Evolutionary conservation across 2,329 filamentous ascomycete genomes (phyloP).

Genomic region (Diplodia seriata): DNA sequence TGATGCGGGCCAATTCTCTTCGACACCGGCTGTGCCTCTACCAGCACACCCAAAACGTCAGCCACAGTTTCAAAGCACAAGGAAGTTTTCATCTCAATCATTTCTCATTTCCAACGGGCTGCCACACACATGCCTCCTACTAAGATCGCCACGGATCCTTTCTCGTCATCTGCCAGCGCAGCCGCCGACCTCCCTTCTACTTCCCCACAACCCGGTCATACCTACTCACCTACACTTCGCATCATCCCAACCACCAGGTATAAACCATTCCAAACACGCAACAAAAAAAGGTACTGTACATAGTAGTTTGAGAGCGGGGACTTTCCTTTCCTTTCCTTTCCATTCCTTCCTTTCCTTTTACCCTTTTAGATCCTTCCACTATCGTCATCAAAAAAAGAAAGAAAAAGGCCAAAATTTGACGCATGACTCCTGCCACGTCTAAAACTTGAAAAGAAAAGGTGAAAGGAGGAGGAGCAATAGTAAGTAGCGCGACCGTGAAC

Average conservation of each 20-base stretch:
- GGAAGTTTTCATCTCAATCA: slow-evolving; percentile 6
- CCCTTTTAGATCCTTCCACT: slow-evolving; percentile 1
- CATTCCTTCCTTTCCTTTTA: neutral
- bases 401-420: neutral
- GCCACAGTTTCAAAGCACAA: neutral
- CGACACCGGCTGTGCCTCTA: too few species aligned
- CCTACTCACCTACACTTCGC: neutral
- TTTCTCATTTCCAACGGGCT: slow-evolving; percentile 11
- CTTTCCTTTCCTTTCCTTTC: slow-evolving; percentile 6
- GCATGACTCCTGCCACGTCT: slow-evolving; percentile 10
- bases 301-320: slow-evolving; percentile 26
- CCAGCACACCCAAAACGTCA: neutral
- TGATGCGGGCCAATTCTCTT: too few species aligned
- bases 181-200: neutral
- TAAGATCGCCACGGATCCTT: neutral
- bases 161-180: neutral
- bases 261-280: slow-evolving; percentile 4
- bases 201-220: neutral
- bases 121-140: neutral
- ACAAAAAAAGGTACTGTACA: slow-evolving; percentile 20
- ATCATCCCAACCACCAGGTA: slow-evolving; percentile 7
- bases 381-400: slow-evolving; percentile 3
- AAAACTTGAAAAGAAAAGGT: neutral
- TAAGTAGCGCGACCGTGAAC: neutral
- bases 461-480: neutral